Base-by-base conservation (phyloP, 2,329 filamentous ascomycete genomes). In the Fusarium sp. region DNA sequence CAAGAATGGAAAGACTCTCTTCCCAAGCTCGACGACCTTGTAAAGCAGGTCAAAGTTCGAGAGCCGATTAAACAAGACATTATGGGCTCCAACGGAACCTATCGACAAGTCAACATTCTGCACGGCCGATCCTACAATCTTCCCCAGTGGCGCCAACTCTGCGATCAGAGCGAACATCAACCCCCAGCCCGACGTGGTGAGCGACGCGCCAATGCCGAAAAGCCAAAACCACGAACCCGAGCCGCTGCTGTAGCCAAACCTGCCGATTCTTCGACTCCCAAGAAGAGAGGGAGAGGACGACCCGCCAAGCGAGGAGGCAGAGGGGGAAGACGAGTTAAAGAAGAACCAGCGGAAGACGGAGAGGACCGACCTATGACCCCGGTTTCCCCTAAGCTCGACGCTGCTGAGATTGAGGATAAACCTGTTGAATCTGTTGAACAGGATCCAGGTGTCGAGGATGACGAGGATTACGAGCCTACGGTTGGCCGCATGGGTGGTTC, bases 51-150 rank as follows among this genome's bases (percentile, higher is more conserved):
- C 79, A 91, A 91, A 76, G 94, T 99, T 76, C 95, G 95, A 80
- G 97, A 99, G 71, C 96, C 96, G 5, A 98, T 99, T 78, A 97
- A 94, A 77, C 96, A 99, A 80, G 96, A 99, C 75, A 99, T 99
- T 75, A 95, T 97, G 85, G 96, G 96, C 42, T 94, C 93, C 52
- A 94, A 95, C 77, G 97, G 96, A 58, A 97, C 93, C 58, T 99
- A 98, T 78, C 95, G 95, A 36, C 96, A 99, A 79, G 93, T 96
- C 76, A 99, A 99, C 77, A 94, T 99, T 62, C 91, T 98, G 75
- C 97, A 98, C 81, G 94, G 97, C 78, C 89, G 96, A 77, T 94
- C 94, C 15, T 99, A 99, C 83, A 99, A 98, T 73, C 85, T 99
- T 6, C 95, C 95, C 1, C 94, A 99, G 80, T 99, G 96, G 96